Conservation (phyloP, 129 eudicot species). For the Deinandra increscens region DNA sequence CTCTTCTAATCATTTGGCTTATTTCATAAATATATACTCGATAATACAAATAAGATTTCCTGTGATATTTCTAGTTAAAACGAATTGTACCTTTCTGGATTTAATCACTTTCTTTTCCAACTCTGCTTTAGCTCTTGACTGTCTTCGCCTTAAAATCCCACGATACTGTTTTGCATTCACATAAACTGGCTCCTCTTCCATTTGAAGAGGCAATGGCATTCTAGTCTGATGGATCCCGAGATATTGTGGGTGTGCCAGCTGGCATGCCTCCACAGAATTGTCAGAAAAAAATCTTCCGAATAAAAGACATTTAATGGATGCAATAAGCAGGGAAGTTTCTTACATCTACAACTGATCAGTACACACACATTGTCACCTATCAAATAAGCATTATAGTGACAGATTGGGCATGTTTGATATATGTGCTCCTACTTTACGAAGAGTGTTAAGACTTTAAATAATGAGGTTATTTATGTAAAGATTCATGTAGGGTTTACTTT, state of each 20-base stretch:
- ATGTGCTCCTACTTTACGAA: background rate
- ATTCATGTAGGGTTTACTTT: background rate
- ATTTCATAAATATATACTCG: too few relatives aligned
- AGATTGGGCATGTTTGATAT: background rate
- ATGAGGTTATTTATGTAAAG: background rate
- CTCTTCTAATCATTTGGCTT: too few relatives aligned
- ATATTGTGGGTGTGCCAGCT: conserved; percentile 56
- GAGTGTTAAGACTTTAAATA: background rate
- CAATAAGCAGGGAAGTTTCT: background rate
- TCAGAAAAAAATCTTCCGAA: background rate
- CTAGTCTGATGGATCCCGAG: conserved; percentile 50
- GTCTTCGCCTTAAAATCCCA: conserved; percentile 77
- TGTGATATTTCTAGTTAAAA: background rate
- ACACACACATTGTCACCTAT: background rate
- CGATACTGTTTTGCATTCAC: conserved; percentile 78
- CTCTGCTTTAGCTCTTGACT: conserved; percentile 74
- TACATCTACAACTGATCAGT: background rate
- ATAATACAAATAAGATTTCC: too few relatives aligned
- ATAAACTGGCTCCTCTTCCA: conserved; percentile 80
- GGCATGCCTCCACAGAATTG: conserved; percentile 23
- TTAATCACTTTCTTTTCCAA: conserved; percentile 56
- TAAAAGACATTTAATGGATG: background rate
- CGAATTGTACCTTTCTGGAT: conserved; percentile 49
- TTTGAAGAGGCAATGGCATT: conserved; percentile 59
- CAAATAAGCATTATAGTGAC: background rate